phyloP scores from a whole-genome alignment of 179 eudicot species.

The Pouteria campechiana region DNA sequence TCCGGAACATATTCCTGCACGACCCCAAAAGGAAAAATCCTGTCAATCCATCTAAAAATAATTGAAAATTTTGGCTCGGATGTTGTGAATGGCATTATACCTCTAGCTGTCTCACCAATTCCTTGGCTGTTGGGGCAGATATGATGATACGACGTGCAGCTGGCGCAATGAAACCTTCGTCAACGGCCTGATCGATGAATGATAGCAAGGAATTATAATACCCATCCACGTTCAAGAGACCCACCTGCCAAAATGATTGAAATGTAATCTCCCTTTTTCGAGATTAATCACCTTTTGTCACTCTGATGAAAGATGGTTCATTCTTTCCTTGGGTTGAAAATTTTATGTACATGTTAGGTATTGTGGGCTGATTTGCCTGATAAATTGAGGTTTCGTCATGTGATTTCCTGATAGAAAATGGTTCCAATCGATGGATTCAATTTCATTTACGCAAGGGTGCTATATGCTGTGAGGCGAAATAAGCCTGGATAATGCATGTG shows the following conservation, averaged over 20 bases:
- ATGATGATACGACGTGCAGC: slow-evolving; percentile 74
- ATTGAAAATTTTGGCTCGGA: not conserved
- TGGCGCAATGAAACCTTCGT: slow-evolving; percentile 95
- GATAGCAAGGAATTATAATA: slow-evolving; percentile 81
- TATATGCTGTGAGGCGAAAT: too few species aligned
- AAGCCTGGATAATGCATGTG: too few species aligned
- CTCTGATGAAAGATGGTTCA: too few species aligned
- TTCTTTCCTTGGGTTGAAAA: too few species aligned
- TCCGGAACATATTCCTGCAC: slow-evolving; percentile 75
- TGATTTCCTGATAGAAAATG: too few species aligned
- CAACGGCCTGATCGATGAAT: slow-evolving; percentile 92
- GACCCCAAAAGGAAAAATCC: not conserved
- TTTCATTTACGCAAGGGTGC: too few species aligned
- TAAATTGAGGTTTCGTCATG: too few species aligned
- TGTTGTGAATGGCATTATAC: slow-evolving; percentile 15
- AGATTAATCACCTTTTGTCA: too few species aligned
- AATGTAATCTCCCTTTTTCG: not conserved
- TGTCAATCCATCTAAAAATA: not conserved
- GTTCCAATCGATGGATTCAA: too few species aligned
- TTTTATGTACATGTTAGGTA: too few species aligned
- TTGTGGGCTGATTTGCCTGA: too few species aligned
- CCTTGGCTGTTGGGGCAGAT: slow-evolving; percentile 85
- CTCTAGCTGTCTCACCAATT: slow-evolving; percentile 82
- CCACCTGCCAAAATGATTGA: slow-evolving; percentile 46
- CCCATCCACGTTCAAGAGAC: slow-evolving; percentile 90